Evolutionary conservation across 225 moss, liverwort and hornwort species (phyloP), one percentile per base, ranked within the genome.

Genomic region (Polytrichum formosum): DNA sequence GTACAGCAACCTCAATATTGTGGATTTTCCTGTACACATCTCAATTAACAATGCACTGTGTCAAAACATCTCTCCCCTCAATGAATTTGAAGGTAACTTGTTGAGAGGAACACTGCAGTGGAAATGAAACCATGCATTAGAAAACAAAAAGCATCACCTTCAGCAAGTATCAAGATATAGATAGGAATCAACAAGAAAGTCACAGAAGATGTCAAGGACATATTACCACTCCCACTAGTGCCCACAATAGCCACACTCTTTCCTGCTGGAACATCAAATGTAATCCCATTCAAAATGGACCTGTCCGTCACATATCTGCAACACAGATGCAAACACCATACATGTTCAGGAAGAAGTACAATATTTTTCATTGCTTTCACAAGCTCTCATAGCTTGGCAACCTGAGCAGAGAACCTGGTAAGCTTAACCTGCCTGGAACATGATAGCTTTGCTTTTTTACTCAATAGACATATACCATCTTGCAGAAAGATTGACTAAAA

Each of bases 171-270:
- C 0, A 46, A 46, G 46, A 46, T 46, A 46, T 2, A 46, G 46
- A 46, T 16, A 46, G 46, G 46, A 13, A 35, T 35, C 35, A 9
- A 35, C 35, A 46, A 46, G 46, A 46, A 16, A 46, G 16, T 46
- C 0, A 16, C 46, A 46, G 46, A 46, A 46, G 46, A 46, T 46
- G 46, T 10, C 16, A 13, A 69, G 37, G 10, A 68, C 63, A 33
- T 18, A 70, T 72, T 85, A 97, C 98, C 98, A 72, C 98, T 98
- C 67, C 98, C 98, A 89, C 98, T 98, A 61, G 98, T 98, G 67
- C 98, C 98, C 31, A 98, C 98, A 76, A 98, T 95, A 62, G 98
- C 98, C 73, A 98, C 84, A 80, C 94, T 98, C 46, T 79, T 76
- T 70, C 98, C 98, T 69, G 88, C 90, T 68, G 90, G 88, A 64